These are phyloP conservation scores for Fusarium domesticum DNA, from an alignment of 2,329 filamentous ascomycete species.

Conservation along the genomic window DNA sequence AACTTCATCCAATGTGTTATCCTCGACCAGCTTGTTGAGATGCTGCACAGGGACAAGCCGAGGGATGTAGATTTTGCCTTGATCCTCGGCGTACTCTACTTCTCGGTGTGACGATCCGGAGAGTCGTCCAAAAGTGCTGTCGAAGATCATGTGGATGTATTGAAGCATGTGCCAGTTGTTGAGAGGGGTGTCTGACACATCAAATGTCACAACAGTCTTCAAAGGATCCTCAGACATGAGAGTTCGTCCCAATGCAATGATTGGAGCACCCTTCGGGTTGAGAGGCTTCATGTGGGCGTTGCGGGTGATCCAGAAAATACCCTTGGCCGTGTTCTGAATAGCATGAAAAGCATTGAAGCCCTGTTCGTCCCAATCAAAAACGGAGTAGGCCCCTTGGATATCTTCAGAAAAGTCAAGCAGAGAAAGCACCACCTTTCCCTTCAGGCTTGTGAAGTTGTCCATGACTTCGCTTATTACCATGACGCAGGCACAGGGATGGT, in stretches of 20 bases:
- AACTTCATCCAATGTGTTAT: slow-evolving; percentile 9
- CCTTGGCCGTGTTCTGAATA: slow-evolving; percentile 36
- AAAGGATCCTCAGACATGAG: slow-evolving; percentile 49
- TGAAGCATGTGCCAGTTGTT: slow-evolving; percentile 4
- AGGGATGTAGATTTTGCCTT: slow-evolving; percentile 42
- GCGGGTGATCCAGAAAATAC: slow-evolving; percentile 48
- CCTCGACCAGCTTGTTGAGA: slow-evolving; percentile 47
- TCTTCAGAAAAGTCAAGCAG: slow-evolving; percentile 42
- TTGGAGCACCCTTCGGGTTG: slow-evolving; percentile 38
- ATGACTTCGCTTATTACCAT: slow-evolving; percentile 12
- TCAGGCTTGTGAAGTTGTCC: slow-evolving; percentile 13
- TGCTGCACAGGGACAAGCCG: slow-evolving; percentile 40
- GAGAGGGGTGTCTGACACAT: slow-evolving; percentile 27
- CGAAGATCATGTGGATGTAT: slow-evolving; percentile 5
- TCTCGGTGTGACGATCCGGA: slow-evolving; percentile 30
- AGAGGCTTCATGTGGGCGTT: slow-evolving; percentile 38
- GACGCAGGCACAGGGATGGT: background rate
- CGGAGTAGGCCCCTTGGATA: slow-evolving; percentile 19
- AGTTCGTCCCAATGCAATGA: slow-evolving; percentile 47
- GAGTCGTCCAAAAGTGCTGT: slow-evolving; percentile 20
- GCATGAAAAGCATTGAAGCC: slow-evolving; percentile 42
- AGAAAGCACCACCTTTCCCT: slow-evolving; percentile 40
- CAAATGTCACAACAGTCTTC: slow-evolving; percentile 44
- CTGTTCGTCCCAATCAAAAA: slow-evolving; percentile 40
- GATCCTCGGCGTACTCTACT: slow-evolving; percentile 43